Evolutionary conservation across 78 protist genomes (phyloP).

Genomic region (Emiliania huxleyi): DNA sequence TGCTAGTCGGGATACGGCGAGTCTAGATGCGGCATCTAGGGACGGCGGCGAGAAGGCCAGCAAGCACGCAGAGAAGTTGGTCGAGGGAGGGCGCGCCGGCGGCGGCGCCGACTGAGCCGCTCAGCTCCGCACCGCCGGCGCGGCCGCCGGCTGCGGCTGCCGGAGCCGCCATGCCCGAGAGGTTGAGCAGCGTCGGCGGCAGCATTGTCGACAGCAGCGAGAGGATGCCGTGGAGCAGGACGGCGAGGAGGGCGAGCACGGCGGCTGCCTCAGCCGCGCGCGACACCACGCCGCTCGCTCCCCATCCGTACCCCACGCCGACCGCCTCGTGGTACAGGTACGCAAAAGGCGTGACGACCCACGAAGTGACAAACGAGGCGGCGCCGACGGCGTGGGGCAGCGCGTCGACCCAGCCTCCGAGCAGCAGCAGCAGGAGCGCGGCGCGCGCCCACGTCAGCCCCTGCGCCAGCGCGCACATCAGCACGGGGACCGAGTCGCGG

Average conservation of each 20-base stretch:
- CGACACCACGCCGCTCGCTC: not conserved
- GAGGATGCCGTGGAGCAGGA: not conserved
- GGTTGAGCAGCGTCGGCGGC: not conserved
- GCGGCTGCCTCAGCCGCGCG: not conserved
- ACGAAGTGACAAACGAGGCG: not conserved
- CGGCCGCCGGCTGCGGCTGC: no score
- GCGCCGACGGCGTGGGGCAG: not conserved
- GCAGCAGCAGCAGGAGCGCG: not conserved
- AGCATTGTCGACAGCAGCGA: not conserved
- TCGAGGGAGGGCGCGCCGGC: no score
- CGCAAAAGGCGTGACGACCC: not conserved
- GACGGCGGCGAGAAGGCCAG: no score
- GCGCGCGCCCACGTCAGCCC: not conserved
- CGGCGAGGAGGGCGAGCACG: not conserved
- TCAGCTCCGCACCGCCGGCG: no score
- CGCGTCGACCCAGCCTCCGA: not conserved
- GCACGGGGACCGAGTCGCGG: not conserved
- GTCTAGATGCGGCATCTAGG: no score
- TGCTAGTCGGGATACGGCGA: no score
- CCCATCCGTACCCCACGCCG: not conserved
- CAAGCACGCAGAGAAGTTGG: no score
- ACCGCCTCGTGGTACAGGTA: conserved; percentile 25
- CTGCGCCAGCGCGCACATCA: not conserved
- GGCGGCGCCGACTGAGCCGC: no score
- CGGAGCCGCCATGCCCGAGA: no score